A percentile compares a stretch with the other conserved stretches of the same genome.
Conservation (phyloP, 2,329 filamentous ascomycete genomes). For the Mollisiaceae sp. region DNA sequence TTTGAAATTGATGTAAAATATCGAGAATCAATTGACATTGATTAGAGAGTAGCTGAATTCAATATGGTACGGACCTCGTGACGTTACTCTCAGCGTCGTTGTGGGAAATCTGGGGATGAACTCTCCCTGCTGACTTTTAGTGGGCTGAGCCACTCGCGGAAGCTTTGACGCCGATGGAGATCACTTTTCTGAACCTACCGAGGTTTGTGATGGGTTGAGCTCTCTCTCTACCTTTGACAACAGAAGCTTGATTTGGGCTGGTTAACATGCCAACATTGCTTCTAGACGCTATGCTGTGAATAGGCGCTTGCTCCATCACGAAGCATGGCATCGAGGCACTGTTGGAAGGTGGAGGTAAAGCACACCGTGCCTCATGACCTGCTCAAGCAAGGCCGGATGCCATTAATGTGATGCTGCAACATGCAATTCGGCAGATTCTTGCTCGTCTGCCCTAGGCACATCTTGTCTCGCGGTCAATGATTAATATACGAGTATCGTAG, state of each 20-base stretch:
- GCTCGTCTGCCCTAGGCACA: not conserved
- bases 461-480: not conserved
- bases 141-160: constrained; percentile 16
- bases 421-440: not conserved
- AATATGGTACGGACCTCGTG: constrained; percentile 13
- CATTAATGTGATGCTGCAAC: not conserved
- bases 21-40: constrained; percentile 1
- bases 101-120: constrained; percentile 9
- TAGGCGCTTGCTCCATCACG: not conserved
- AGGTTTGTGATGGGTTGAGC: not conserved
- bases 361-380: not conserved
- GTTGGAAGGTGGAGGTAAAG: not conserved
- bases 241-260: not conserved
- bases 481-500: not conserved
- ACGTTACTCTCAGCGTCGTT: constrained; percentile 17
- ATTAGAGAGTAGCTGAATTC: not conserved
- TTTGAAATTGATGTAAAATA: not conserved
- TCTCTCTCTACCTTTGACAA: not conserved
- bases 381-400: no score
- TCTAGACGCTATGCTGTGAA: not conserved
- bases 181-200: constrained; percentile 3
- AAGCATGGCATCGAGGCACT: not conserved
- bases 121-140: constrained; percentile 13
- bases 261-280: not conserved
- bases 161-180: constrained; percentile 1